Evolutionary conservation across 2,329 filamentous ascomycete genomes (phyloP).

Genomic region (Penicillium rolfsii): DNA sequence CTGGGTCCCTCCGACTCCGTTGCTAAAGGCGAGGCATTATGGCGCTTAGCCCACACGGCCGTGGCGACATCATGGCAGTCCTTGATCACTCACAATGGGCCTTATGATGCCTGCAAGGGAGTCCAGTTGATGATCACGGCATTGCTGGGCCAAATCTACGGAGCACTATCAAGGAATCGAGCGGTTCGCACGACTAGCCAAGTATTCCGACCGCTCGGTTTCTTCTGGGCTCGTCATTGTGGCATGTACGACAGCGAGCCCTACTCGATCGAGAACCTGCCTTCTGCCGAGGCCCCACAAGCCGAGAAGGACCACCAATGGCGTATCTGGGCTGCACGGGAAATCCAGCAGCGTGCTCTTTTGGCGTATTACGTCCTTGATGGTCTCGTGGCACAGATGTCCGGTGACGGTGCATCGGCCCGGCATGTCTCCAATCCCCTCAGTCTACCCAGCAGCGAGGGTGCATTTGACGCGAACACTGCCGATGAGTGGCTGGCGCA

Average conservation of each 20-base stretch:
- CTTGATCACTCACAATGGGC: slow-evolving; percentile 48
- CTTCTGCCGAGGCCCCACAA: slow-evolving; percentile 35
- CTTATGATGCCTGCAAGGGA: slow-evolving; percentile 49
- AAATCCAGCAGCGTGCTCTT: slow-evolving; percentile 51
- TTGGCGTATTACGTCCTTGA: slow-evolving; percentile 52
- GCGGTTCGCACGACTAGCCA: slow-evolving; percentile 50
- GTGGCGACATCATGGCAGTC: slow-evolving; percentile 53
- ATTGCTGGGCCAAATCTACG: slow-evolving; percentile 50
- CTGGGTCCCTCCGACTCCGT: slow-evolving; percentile 49
- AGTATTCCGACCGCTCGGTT: slow-evolving; percentile 50
- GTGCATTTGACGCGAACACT: slow-evolving; percentile 46
- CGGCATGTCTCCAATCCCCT: slow-evolving; percentile 49
- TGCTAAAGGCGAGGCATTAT: slow-evolving; percentile 50
- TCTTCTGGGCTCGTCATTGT: slow-evolving; percentile 52
- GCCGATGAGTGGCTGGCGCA: slow-evolving; percentile 48
- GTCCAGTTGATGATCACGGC: slow-evolving; percentile 51
- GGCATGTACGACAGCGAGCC: slow-evolving; percentile 47
- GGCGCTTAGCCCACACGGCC: slow-evolving; percentile 51
- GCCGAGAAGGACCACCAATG: slow-evolving; percentile 48
- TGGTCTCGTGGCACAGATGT: slow-evolving; percentile 50
- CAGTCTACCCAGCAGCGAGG: slow-evolving; percentile 46
- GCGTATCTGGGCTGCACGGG: slow-evolving; percentile 48
- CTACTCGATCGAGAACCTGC: slow-evolving; percentile 40
- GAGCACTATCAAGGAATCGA: slow-evolving; percentile 49
- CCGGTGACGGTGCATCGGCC: slow-evolving; percentile 48